Base-by-base conservation (phyloP, 495 filamentous ascomycete species). In the Penicillium daleae region DNA sequence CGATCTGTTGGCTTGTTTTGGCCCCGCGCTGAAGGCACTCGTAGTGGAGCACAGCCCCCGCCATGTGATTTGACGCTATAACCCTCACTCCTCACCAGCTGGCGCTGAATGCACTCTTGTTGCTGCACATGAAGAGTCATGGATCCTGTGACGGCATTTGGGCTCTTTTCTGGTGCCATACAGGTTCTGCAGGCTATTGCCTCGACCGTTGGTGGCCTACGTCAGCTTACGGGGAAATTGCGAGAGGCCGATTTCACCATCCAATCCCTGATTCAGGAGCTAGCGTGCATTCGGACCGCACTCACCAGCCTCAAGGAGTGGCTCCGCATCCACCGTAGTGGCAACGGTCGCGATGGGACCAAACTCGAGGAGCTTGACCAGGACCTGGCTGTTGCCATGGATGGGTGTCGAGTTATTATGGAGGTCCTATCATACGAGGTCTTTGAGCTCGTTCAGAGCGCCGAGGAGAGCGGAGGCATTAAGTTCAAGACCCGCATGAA, bases 201-300 rank as follows among this genome's bases (percentile, higher is more conserved):
- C 4, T 71, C 73, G 27, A 78, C 76, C 1, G 70, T 77, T 6
- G 61, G 66, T 26, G 73, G 69, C 10, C 66, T 82, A 9, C 69
- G 71, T 7, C 61, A 75, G 31, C 64, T 80, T 2, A 67, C 66
- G 29, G 73, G 70, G 15, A 80, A 75, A 73, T 79, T 74, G 56
- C 63, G 63, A n/a, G 71, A 78, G 62, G 75, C 79, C 37, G 76
- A 81, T 54, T 65, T 74, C 49, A 78, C 75, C 21, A 79, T 83
- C 26, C 66, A 68, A 26, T 74, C 74, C 21, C 73, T 82, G 33
- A 76, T 80, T 33, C 61, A 65, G 17, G 71, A 82, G 61, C 62
- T 83, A 44, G 73, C 59, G 9, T 77, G 74, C 26, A 76, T 83
- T 57, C 68, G 72, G 42, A 67, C 75, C 2, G 74, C 80, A 7